Evolutionary conservation across 2,329 filamentous ascomycete species (phyloP).

Genomic region (Phaeosphaeria sp.): DNA sequence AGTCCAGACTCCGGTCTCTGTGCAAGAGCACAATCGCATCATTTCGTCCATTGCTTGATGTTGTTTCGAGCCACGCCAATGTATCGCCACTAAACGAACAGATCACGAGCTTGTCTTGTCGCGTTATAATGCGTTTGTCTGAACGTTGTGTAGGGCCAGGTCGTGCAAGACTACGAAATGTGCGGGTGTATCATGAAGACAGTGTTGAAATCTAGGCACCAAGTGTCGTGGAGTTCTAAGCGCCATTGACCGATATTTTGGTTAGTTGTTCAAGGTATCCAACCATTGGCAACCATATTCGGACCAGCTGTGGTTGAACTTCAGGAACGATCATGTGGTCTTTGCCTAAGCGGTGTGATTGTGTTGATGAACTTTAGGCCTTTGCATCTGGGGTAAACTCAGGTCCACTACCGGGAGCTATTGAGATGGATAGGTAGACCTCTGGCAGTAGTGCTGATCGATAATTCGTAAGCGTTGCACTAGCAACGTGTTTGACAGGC

Average conservation of each 20-base stretch:
- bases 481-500: constrained; percentile 16
- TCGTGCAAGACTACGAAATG: neutral
- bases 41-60: neutral
- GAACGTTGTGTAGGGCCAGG: neutral
- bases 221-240: neutral
- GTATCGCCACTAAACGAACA: neutral
- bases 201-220: neutral
- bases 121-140: neutral
- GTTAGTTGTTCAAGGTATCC: neutral
- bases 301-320: neutral
- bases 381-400: neutral
- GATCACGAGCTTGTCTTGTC: neutral
- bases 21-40: neutral
- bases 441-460: neutral
- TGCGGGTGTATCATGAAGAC: neutral
- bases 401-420: neutral
- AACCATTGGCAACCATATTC: neutral
- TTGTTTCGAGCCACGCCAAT: neutral
- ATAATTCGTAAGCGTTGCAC: neutral
- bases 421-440: neutral
- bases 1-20: neutral
- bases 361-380: neutral
- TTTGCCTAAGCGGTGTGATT: neutral
- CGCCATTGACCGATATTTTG: neutral
- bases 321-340: neutral